These are phyloP conservation scores for Ambrosia trifida DNA, from an alignment of 129 eudicot genomes.

Conservation along the genomic window DNA sequence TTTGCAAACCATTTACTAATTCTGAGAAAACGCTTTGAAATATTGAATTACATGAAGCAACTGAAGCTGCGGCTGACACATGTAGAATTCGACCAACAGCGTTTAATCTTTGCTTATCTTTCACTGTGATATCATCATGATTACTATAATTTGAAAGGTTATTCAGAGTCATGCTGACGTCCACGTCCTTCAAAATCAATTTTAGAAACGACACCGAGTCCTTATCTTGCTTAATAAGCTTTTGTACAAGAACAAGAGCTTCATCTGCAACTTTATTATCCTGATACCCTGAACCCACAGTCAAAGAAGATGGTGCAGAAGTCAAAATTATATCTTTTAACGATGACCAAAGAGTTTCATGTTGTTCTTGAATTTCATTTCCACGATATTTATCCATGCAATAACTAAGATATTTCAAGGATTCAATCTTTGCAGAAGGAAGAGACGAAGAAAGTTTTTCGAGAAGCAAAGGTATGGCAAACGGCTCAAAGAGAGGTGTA, in stretches of 20 bases:
- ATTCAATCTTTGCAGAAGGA: constrained; percentile 89
- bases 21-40: constrained; percentile 57
- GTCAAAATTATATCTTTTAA: constrained; percentile 59
- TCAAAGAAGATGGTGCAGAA: constrained; percentile 37
- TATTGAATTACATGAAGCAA: constrained; percentile 58
- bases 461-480: constrained; percentile 72
- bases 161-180: constrained; percentile 45
- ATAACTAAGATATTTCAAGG: constrained; percentile 75
- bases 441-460: constrained; percentile 88
- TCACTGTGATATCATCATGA: constrained; percentile 33
- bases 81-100: constrained; percentile 64
- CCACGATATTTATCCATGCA: constrained; percentile 65
- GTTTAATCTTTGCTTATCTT: constrained; percentile 58
- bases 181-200: constrained; percentile 62
- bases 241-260: constrained; percentile 69
- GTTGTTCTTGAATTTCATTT: constrained; percentile 56
- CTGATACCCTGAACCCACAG: constrained; percentile 39
- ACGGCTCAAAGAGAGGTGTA: constrained; percentile 81
- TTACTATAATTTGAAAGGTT: constrained; percentile 32
- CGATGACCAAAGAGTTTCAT: constrained; percentile 62
- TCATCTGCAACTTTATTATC: constrained; percentile 58
- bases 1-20: constrained; percentile 46
- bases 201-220: constrained; percentile 37
- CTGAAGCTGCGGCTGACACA: constrained; percentile 55
- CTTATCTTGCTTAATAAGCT: constrained; percentile 47